Conservation (phyloP, 2,329 filamentous ascomycete genomes). For the Dactylellina leptospora region DNA sequence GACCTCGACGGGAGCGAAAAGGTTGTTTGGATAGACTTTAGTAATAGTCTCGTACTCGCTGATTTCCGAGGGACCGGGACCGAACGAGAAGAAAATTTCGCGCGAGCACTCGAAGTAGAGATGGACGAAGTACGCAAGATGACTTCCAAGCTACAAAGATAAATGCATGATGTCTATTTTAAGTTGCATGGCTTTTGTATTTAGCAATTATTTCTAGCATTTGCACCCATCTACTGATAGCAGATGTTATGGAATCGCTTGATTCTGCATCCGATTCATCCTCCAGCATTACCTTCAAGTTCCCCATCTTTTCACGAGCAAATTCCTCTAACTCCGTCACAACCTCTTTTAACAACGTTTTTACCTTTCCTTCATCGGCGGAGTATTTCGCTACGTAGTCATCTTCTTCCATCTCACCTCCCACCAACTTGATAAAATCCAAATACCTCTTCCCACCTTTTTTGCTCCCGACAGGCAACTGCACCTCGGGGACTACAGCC, state of each 20-base stretch:
- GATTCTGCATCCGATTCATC: background rate
- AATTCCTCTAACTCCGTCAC: background rate
- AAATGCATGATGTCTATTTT: background rate
- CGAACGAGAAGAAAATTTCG: conserved; percentile 1
- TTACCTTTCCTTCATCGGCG: conserved; percentile 14
- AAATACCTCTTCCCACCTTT: conserved; percentile 13
- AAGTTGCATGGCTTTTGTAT: conserved; percentile 1
- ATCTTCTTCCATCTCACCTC: conserved; percentile 43
- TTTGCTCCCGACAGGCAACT: background rate
- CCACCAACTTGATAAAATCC: conserved; percentile 39
- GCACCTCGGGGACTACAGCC: conserved; percentile 14
- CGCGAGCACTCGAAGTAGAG: conserved; percentile 3
- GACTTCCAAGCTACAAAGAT: conserved; percentile 9
- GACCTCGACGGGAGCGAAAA: conserved; percentile 27
- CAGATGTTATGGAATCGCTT: conserved; percentile 10
- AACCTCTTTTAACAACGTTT: conserved; percentile 8
- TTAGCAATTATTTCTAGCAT: conserved; percentile 1
- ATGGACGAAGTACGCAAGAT: conserved; percentile 31
- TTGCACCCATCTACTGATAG: conserved; percentile 31
- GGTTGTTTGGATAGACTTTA: conserved; percentile 49
- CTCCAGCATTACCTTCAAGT: conserved; percentile 4
- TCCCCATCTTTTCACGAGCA: conserved; percentile 1
- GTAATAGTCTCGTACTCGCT: conserved; percentile 29
- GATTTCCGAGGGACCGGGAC: conserved; percentile 9
- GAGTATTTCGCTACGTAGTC: conserved; percentile 26